A percentile compares a stretch with the other conserved stretches of the same genome.
These are phyloP conservation scores for Pneumocystis carinii DNA, from an alignment of 1,139 yeast species.

Conservation along the genomic window DNA sequence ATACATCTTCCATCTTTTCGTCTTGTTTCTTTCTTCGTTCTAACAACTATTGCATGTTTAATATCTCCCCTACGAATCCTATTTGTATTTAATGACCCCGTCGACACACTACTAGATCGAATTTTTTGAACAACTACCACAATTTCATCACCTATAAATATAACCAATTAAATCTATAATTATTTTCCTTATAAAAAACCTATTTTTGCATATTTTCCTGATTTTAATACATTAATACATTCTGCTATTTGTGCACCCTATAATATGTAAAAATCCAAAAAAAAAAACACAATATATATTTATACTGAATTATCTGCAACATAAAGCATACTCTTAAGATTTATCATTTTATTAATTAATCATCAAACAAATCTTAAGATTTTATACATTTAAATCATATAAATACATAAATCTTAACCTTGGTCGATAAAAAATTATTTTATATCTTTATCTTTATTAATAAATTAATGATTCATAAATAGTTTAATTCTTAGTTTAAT, in stretches of 20 bases:
- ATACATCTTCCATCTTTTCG: slow-evolving; percentile 81
- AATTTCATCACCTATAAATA: slow-evolving; percentile 45
- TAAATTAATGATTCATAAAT: too few species aligned
- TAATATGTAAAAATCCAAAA: background rate
- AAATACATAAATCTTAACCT: too few species aligned
- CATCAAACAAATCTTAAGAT: background rate
- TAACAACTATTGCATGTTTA: slow-evolving; percentile 86
- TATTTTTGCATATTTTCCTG: slow-evolving; percentile 39
- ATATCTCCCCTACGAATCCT: slow-evolving; percentile 91
- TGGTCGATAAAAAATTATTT: background rate
- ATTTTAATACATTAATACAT: slow-evolving; percentile 87
- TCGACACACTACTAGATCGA: slow-evolving; percentile 36
- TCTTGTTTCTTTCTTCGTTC: slow-evolving; percentile 74
- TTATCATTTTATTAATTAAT: slow-evolving; percentile 14
- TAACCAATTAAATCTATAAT: background rate
- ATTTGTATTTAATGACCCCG: slow-evolving; percentile 40
- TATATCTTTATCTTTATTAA: too few species aligned
- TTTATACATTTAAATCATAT: background rate
- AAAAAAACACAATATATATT: background rate
- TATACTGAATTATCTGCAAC: slow-evolving; percentile 20
- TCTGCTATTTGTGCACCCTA: slow-evolving; percentile 84
- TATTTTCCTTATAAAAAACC: background rate
- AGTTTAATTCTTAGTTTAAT: too few species aligned
- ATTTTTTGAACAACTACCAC: slow-evolving; percentile 94
- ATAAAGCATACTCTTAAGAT: slow-evolving; percentile 16